Base-by-base conservation (phyloP, 2,329 filamentous ascomycete species). In the Ceratocystis papillata region DNA sequence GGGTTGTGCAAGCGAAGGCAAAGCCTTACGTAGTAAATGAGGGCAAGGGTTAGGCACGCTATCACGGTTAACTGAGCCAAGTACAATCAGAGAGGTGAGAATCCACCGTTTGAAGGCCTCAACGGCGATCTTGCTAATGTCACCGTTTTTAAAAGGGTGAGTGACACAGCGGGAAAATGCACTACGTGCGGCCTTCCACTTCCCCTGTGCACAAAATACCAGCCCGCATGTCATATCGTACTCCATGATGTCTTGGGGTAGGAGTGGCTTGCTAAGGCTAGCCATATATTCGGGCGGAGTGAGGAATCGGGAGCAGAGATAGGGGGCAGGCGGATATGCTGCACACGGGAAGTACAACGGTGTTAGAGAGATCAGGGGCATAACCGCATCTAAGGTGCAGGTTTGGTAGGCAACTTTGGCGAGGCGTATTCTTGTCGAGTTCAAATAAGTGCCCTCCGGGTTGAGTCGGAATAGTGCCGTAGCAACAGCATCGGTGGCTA, bases 101-200 rank as follows among this genome's bases (percentile, higher is more conserved):
- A 95, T 73, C 88, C 90, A 96, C 75, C 93, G 95, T 77, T 93
- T 95, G 79, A 96, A 93, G 5, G 90, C 89, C 70, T 96, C 90
- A 3, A 88, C 79, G 87, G 94, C 94, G 63, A 95, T 80, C 73
- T 85, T 87, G 45, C 83, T 80, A 6, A 37, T 2, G 41, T 80
- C 78, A 8, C 55, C 55, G 22, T 85, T 86, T 63, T 78, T 79
- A 0, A 80, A 79, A 0, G 91, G 89, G 67, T 86, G 85, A 2
- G 86, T 83, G 45, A 96, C 78, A 55, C 84, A 82, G 67, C 83
- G 80, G 70, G 85, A 83, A 30, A 91, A 79, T 37, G 85, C 84
- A 46, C 79, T 79, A 17, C 80, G 76, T 0, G 88, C 87, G 67
- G 81, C 81, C 20, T 75, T 72, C 87, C 88, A 92, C 68, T 84